These are phyloP conservation scores for Pleurotus tuoliensis DNA, from an alignment of 768 basidiomycete species.

Conservation along the genomic window DNA sequence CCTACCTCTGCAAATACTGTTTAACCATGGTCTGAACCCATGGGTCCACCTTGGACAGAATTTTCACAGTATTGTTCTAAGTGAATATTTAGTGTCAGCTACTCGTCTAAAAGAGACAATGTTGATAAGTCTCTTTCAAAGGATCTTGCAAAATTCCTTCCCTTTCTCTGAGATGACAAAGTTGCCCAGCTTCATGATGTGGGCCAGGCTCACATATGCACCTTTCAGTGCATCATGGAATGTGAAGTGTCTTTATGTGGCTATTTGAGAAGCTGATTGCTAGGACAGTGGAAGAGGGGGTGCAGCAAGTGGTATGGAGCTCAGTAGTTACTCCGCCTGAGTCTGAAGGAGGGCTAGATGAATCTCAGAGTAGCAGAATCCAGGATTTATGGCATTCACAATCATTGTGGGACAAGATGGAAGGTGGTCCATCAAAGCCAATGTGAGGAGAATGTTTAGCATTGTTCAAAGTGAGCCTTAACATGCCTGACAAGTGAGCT, in stretches of 20 bases:
- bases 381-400: conserved; percentile 35
- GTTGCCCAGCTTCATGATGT: conserved; percentile 28
- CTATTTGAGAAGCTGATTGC: too few relatives aligned
- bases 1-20: conserved; percentile 11
- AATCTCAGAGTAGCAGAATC: conserved; percentile 37
- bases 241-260: too few relatives aligned
- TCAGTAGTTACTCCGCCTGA: too few relatives aligned
- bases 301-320: too few relatives aligned
- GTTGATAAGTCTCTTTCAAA: conserved; percentile 27
- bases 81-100: not conserved
- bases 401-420: conserved; percentile 21
- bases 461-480: conserved; percentile 22
- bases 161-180: conserved; percentile 29
- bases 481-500: not conserved
- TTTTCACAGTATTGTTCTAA: conserved; percentile 16
- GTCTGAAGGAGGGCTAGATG: too few relatives aligned
- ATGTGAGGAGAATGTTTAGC: conserved; percentile 35
- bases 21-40: conserved; percentile 13
- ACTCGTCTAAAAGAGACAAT: not conserved
- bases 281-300: too few relatives aligned
- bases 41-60: conserved; percentile 15
- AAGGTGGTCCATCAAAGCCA: conserved; percentile 29
- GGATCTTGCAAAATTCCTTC: conserved; percentile 19
- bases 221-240: conserved; percentile 29
- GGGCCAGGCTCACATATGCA: conserved; percentile 19